A percentile compares a stretch with the other conserved stretches of the same genome.
Conservation (phyloP, 2,329 filamentous ascomycete species). For the Pochonia chlamydosporia region DNA sequence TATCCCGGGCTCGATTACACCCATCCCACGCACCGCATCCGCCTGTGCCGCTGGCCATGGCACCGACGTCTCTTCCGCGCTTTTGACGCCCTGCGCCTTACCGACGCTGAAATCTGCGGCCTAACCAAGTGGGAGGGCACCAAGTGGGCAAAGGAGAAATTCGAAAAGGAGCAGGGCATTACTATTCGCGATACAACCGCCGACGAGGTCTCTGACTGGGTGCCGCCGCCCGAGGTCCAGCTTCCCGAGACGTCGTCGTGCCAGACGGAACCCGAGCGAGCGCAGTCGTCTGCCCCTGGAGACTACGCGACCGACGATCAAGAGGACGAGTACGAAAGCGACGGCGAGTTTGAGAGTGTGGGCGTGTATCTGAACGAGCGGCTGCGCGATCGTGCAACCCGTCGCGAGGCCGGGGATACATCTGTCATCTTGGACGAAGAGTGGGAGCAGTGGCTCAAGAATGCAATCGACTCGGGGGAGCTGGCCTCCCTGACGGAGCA, state of each 20-base stretch:
- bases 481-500: slow-evolving; percentile 42
- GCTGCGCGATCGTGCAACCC: slow-evolving; percentile 58
- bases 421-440: slow-evolving; percentile 60
- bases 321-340: slow-evolving; percentile 18
- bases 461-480: slow-evolving; percentile 55
- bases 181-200: slow-evolving; percentile 65
- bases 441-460: slow-evolving; percentile 71
- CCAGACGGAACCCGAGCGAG: slow-evolving; percentile 12
- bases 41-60: slow-evolving; percentile 72
- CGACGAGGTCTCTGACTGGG: slow-evolving; percentile 60
- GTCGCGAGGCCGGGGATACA: slow-evolving; percentile 54
- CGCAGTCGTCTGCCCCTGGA: neutral
- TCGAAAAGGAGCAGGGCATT: slow-evolving; percentile 68
- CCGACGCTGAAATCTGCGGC: slow-evolving; percentile 60
- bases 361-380: slow-evolving; percentile 58
- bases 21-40: slow-evolving; percentile 65
- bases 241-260: neutral
- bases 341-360: slow-evolving; percentile 43
- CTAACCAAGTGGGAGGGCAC: slow-evolving; percentile 81
- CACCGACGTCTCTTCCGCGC: slow-evolving; percentile 71
- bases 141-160: slow-evolving; percentile 75
- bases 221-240: slow-evolving; percentile 16
- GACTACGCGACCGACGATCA: slow-evolving; percentile 10
- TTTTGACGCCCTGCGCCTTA: slow-evolving; percentile 65
- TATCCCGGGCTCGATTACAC: slow-evolving; percentile 79